phyloP scores from a whole-genome alignment of 1,139 yeast genomes.

The Spathaspora sp. region DNA sequence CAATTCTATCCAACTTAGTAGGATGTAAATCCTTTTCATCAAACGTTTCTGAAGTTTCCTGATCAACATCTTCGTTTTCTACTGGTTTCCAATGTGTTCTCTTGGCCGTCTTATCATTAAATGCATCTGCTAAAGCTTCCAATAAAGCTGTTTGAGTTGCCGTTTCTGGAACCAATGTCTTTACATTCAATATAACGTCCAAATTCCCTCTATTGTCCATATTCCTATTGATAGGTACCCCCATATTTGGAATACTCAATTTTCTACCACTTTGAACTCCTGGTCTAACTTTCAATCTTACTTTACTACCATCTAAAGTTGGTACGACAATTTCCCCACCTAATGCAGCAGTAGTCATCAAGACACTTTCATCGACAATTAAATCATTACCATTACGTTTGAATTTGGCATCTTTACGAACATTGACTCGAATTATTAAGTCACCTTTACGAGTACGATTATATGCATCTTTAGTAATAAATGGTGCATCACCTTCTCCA shows the following conservation, averaged over 20 bases:
- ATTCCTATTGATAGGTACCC: conserved; percentile 71
- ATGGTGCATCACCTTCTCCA: conserved; percentile 91
- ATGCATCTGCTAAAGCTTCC: conserved; percentile 92
- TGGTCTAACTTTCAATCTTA: conserved; percentile 79
- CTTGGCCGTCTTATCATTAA: conserved; percentile 76
- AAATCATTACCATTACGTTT: conserved; percentile 65
- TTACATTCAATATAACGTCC: conserved; percentile 71
- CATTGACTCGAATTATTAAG: conserved; percentile 75
- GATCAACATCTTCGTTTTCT: conserved; percentile 21
- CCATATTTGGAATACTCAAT: conserved; percentile 80
- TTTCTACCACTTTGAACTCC: conserved; percentile 82
- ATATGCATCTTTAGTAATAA: conserved; percentile 62
- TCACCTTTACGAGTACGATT: conserved; percentile 79
- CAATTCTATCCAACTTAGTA: conserved; percentile 58
- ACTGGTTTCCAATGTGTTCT: conserved; percentile 57
- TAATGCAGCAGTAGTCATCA: conserved; percentile 94
- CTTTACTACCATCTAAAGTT: conserved; percentile 72
- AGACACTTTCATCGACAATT: conserved; percentile 62
- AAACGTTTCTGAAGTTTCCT: conserved; percentile 24
- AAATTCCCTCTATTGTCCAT: conserved; percentile 72
- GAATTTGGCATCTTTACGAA: conserved; percentile 71
- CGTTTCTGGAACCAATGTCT: conserved; percentile 70
- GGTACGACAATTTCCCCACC: conserved; percentile 92
- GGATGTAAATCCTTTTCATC: conserved; percentile 52
- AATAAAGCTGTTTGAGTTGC: conserved; percentile 90